phyloP scores from a whole-genome alignment of 2,329 filamentous ascomycete genomes.

The Fusarium sp. region DNA sequence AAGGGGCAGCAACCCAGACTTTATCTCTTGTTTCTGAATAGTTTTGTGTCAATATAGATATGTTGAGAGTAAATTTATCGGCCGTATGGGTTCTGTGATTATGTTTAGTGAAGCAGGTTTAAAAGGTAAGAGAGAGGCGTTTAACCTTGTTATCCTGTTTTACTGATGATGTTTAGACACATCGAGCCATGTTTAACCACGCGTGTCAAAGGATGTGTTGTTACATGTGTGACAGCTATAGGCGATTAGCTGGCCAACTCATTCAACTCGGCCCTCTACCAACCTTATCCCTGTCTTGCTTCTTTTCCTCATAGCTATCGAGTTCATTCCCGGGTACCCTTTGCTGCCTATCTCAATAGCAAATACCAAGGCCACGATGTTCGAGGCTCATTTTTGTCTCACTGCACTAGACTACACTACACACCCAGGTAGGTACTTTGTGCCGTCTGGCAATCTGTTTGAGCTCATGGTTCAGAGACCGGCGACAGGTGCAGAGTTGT shows the following conservation, averaged over 20 bases:
- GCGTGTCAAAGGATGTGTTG: too few species aligned
- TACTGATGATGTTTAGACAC: conserved; percentile 17
- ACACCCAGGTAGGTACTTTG: too few species aligned
- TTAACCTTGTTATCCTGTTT: not conserved
- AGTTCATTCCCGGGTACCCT: too few species aligned
- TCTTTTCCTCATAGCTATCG: too few species aligned
- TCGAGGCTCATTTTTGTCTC: too few species aligned
- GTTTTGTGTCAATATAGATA: conserved; percentile 37
- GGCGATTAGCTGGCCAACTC: too few species aligned
- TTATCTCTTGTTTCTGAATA: conserved; percentile 32
- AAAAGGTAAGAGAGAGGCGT: not conserved
- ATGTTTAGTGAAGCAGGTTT: not conserved
- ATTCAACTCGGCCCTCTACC: too few species aligned
- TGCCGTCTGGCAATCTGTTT: not conserved
- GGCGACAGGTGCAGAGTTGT: not conserved
- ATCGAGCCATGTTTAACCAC: not conserved
- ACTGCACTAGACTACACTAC: too few species aligned
- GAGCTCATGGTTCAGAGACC: not conserved
- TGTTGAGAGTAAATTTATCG: conserved; percentile 13
- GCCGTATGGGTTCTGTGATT: conserved; percentile 3
- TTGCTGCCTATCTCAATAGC: too few species aligned
- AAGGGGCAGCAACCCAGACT: conserved; percentile 36
- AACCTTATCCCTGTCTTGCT: too few species aligned
- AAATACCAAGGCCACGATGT: too few species aligned
- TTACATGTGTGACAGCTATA: too few species aligned